phyloP scores from a whole-genome alignment of 106 monocot species.

The Dendrobium officinale region DNA sequence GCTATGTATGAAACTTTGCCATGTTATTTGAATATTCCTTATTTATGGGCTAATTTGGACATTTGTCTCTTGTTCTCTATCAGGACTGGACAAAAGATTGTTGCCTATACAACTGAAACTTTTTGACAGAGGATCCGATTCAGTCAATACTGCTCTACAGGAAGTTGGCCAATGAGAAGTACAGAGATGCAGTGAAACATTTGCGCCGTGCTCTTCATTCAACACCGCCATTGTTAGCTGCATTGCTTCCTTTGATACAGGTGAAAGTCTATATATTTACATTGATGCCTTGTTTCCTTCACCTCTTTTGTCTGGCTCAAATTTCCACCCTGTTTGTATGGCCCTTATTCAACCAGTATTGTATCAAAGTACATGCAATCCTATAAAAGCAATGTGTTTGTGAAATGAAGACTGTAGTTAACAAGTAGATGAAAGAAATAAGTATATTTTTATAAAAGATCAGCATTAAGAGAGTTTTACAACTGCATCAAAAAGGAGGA shows the following conservation, averaged over 20 bases:
- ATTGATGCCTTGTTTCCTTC: not conserved
- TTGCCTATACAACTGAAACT: constrained; percentile 41
- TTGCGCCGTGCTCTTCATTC: constrained; percentile 62
- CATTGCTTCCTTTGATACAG: constrained; percentile 68
- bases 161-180: constrained; percentile 35
- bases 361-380: not conserved
- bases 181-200: constrained; percentile 49
- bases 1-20: not conserved
- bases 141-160: constrained; percentile 21
- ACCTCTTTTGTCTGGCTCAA: not conserved
- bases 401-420: not conserved
- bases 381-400: not conserved
- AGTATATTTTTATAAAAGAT: not conserved
- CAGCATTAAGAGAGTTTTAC: not conserved
- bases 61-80: not conserved
- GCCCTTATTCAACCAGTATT: not conserved
- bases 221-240: constrained; percentile 44
- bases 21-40: not conserved
- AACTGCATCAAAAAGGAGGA: not conserved
- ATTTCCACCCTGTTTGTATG: not conserved
- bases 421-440: not conserved
- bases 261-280: constrained; percentile 16
- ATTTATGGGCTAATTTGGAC: not conserved
- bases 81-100: constrained; percentile 47
- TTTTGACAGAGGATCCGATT: constrained; percentile 22